Conservation (phyloP, 1,139 yeast species). For the Debaryomyces fabryi region DNA sequence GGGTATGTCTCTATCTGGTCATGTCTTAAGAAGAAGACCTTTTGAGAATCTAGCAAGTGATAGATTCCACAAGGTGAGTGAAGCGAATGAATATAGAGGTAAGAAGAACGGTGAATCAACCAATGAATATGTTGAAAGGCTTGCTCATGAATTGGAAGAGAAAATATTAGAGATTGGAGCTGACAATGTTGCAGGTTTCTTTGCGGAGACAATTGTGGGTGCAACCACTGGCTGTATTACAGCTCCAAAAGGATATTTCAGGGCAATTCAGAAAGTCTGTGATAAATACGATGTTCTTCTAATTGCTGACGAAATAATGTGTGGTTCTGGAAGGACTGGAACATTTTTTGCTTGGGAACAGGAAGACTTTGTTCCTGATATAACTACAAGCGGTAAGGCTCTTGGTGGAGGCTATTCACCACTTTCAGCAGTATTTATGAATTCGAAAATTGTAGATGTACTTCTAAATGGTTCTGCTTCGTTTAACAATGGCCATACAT, state of each 20-base stretch:
- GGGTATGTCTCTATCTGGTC: constrained; percentile 19
- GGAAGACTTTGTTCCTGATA: constrained; percentile 20
- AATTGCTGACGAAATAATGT: constrained; percentile 21
- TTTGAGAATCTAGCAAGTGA: constrained; percentile 16
- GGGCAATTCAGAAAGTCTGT: constrained; percentile 15
- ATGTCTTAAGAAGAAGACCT: constrained; percentile 16
- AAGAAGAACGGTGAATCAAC: constrained; percentile 16
- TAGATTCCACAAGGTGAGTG: constrained; percentile 18
- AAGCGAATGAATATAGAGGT: constrained; percentile 13
- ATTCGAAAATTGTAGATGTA: constrained; percentile 17
- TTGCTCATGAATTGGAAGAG: constrained; percentile 20
- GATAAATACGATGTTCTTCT: constrained; percentile 19
- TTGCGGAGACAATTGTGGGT: constrained; percentile 18
- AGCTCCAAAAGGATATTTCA: constrained; percentile 18
- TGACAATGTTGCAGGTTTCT: constrained; percentile 17
- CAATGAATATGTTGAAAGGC: constrained; percentile 16
- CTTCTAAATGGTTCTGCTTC: constrained; percentile 16
- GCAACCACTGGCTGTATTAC: constrained; percentile 18
- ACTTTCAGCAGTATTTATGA: constrained; percentile 20
- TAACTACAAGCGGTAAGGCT: constrained; percentile 21
- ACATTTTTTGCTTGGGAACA: constrained; percentile 23
- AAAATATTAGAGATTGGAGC: constrained; percentile 20
- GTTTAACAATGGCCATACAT: constrained; percentile 21
- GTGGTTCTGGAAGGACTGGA: constrained; percentile 22
- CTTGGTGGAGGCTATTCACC: constrained; percentile 22